phyloP scores from a whole-genome alignment of 169 alveolate genomes.

The Eimeria tenella region DNA sequence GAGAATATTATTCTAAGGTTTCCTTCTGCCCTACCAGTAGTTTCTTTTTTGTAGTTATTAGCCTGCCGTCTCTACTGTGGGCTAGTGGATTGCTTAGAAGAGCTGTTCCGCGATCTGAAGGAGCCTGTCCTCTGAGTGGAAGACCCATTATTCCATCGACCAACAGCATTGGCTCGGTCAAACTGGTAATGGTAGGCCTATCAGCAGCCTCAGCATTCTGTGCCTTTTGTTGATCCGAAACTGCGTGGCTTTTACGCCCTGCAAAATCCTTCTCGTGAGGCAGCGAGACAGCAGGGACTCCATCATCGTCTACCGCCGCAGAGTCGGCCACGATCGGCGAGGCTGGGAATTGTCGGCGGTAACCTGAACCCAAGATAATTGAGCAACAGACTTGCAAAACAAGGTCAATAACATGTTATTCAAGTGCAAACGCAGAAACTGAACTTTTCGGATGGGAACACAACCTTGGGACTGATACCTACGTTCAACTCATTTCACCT shows the following conservation, averaged over 20 bases:
- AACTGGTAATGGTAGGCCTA: conserved; percentile 26
- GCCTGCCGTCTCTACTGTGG: conserved; percentile 42
- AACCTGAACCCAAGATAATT: not conserved
- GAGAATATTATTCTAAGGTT: too few species aligned
- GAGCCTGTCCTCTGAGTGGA: conserved; percentile 65
- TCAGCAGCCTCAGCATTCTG: conserved; percentile 11
- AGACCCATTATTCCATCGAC: conserved; percentile 62
- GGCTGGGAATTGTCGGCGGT: conserved; percentile 69
- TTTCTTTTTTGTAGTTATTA: conserved; percentile 43
- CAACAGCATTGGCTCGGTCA: conserved; percentile 58
- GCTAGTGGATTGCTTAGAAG: conserved; percentile 66
- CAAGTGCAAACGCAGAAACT: too few species aligned
- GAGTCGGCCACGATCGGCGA: conserved; percentile 70
- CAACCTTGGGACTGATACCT: too few species aligned
- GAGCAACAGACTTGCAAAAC: not conserved
- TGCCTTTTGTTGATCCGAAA: not conserved
- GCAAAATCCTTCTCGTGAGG: conserved; percentile 36
- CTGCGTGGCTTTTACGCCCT: not conserved
- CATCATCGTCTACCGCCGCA: conserved; percentile 57
- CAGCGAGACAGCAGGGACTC: conserved; percentile 61
- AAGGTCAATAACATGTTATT: too few species aligned
- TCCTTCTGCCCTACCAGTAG: conserved; percentile 15
- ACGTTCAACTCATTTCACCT: too few species aligned
- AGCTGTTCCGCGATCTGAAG: conserved; percentile 53
- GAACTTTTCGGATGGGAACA: too few species aligned